These are phyloP conservation scores for Populus ilicifolia DNA, from an alignment of 345 rosid species.

Conservation along the genomic window DNA sequence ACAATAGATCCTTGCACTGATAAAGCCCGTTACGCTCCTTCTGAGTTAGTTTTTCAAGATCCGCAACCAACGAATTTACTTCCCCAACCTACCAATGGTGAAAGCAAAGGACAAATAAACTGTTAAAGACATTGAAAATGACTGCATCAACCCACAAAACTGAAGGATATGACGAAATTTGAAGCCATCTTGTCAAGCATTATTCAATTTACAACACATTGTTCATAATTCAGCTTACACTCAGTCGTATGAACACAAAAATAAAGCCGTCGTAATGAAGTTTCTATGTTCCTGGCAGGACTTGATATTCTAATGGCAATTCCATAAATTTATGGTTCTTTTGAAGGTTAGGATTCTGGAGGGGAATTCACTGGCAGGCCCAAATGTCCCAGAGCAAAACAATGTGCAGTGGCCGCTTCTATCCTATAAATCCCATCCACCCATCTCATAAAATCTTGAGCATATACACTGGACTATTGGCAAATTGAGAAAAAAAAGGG, in stretches of 20 bases:
- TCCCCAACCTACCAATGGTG: conserved; percentile 46
- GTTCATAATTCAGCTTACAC: background rate
- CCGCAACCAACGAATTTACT: conserved; percentile 44
- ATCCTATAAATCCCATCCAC: background rate
- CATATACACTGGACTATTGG: background rate
- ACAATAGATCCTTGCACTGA: conserved; percentile 52
- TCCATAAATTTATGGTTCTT: background rate
- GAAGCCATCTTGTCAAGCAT: background rate
- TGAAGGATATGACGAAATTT: too few relatives aligned
- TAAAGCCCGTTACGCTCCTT: conserved; percentile 58
- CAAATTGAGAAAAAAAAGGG: background rate
- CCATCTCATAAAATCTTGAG: background rate
- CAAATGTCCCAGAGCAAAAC: background rate
- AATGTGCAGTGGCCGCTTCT: background rate
- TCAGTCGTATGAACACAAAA: background rate
- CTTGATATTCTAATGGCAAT: background rate
- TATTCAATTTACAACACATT: background rate
- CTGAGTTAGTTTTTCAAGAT: conserved; percentile 45
- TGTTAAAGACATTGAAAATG: background rate
- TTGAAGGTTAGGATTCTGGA: background rate
- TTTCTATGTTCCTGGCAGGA: background rate
- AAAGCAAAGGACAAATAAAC: background rate
- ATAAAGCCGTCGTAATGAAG: background rate
- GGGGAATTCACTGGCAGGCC: background rate
- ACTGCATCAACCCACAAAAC: background rate